A percentile compares a stretch with the other conserved stretches of the same genome.
Conservation (phyloP, 2,329 filamentous ascomycete genomes). For the Aureobasidium leucospermi region DNA sequence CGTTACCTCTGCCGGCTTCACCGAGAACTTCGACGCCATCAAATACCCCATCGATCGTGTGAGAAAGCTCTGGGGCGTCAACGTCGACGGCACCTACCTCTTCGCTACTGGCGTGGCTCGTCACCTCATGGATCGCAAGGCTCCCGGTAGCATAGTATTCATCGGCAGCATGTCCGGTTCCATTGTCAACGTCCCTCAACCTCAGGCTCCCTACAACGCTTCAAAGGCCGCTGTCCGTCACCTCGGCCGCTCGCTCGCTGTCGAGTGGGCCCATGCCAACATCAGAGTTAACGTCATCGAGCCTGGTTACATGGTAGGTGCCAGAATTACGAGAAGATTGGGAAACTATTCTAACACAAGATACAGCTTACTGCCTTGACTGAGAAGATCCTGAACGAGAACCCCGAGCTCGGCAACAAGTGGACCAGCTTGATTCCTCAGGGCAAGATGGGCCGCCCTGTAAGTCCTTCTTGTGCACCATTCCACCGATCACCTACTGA, state of each 20-base stretch:
- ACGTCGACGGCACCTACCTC: constrained; percentile 86
- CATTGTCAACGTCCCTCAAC: constrained; percentile 93
- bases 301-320: constrained; percentile 92
- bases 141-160: constrained; percentile 80
- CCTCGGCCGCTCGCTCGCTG: constrained; percentile 76
- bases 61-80: constrained; percentile 89
- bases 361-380: constrained; percentile 50
- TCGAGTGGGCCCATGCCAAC: constrained; percentile 83
- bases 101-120: constrained; percentile 79
- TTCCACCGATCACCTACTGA: constrained; percentile 22
- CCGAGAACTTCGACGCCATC: constrained; percentile 89
- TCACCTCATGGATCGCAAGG: constrained; percentile 77
- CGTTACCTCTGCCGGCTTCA: constrained; percentile 94
- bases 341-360: constrained; percentile 12
- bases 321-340: constrained; percentile 49
- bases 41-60: constrained; percentile 86
- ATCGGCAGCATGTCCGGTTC: constrained; percentile 92
- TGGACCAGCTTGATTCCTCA: constrained; percentile 90
- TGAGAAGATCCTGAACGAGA: constrained; percentile 88
- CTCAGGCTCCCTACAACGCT: constrained; percentile 86
- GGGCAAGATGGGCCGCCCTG: constrained; percentile 83
- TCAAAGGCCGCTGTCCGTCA: constrained; percentile 90
- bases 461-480: not conserved
- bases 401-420: constrained; percentile 79
- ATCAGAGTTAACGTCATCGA: constrained; percentile 95